Evolutionary conservation across 768 basidiomycete genomes (phyloP), one percentile per base, ranked within the genome.

Genomic region (Rhizopogon vesiculosus): DNA sequence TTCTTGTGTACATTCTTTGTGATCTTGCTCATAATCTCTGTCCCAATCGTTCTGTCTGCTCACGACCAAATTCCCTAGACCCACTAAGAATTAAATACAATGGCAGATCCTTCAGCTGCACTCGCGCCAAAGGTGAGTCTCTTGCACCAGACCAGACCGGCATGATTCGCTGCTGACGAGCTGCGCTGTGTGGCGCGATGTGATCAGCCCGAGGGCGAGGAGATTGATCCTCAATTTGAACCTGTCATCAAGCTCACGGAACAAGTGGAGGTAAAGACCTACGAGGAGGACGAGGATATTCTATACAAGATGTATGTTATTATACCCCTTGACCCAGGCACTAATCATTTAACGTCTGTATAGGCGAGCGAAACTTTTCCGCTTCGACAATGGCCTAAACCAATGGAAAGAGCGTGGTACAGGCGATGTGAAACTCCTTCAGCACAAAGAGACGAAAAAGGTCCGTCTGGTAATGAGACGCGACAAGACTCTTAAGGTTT

Each of bases 381-480:
- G 97, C 68, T 99, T 98, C 76, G 88, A 89, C 62, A 69, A 81
- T 57, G 72, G 66, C 35, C 77, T 83, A 49, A 77, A 83, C 51
- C 96, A 98, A 75, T 99, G 97, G 97, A 99, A 99, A 72, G 97
- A 99, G 76, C 78, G 97, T 35, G 96, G 96, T 41, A 98, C 95
- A 15, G 96, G 96, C 45, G 93, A 96, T 71, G 94, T 93, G 61
- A 89, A 93, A 70, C 81, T 99, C 55, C 85, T 99, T 60, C 77
- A 84, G 64, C 91, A 97, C 79, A 93, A 89, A 73, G 84, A 85
- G 67, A 88, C 87, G 49, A 86, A 88, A 79, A 98, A 95, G 75
- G 81, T 96, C 66, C 84, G 97, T 59, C 83, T 99, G 59, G 93
- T 99, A 71, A 99, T 99, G 97, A 82, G 96, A 76, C 91, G 97